Evolutionary conservation across 352 stramenopile genomes (phyloP), one percentile per base, ranked within the genome.

Genomic region (Plasmopara halstedii): DNA sequence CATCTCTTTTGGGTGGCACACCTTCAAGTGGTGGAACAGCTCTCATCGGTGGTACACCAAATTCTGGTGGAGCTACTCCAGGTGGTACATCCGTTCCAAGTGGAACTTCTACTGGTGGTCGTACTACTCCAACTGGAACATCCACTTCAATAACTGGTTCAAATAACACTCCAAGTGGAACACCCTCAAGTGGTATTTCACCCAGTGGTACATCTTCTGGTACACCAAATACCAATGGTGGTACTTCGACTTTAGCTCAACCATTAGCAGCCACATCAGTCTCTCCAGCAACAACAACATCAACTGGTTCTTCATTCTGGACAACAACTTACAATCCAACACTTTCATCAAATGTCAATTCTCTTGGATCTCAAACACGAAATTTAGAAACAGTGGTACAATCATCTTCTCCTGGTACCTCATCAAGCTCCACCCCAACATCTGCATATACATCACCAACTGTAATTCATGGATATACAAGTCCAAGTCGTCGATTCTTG

Each of bases 321-420:
- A 68, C 59, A 13, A 37, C 74, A 34, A 77, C 77, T 23, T 86
- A 86, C 57, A 67, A 82, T 53, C 32, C 49, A 15, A 32, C 39
- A n/a, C 44, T 82, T 35, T 73, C 71, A 22, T 40, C 56, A n/a
- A 72, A 68, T 33, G 60, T 86, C 4, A 37, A 60, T 25, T 70
- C 63, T 18, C 56, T 86, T 31, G 53, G 60, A 26, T 64, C 77
- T 35, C 81, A 83, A 56, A 70, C 60, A 17, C 47, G 56, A 18
- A 75, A 69, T 22, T 34, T 85, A 7, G 58, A 82, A 44, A 74
- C 70, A 26, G 71, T 85, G 17, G 72, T 87, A 34, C 29, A 79
- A 58, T 83, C 72, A 25, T 66, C 75, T 2, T 71, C 64, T 27
- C 50, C 54, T 22, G 32, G 46, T 39, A 61, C 56, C 37, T 41